A percentile compares a stretch with the other conserved stretches of the same genome.
These are phyloP conservation scores for Chaetomium globosum DNA, from an alignment of 2,329 filamentous ascomycete genomes.

Conservation along the genomic window DNA sequence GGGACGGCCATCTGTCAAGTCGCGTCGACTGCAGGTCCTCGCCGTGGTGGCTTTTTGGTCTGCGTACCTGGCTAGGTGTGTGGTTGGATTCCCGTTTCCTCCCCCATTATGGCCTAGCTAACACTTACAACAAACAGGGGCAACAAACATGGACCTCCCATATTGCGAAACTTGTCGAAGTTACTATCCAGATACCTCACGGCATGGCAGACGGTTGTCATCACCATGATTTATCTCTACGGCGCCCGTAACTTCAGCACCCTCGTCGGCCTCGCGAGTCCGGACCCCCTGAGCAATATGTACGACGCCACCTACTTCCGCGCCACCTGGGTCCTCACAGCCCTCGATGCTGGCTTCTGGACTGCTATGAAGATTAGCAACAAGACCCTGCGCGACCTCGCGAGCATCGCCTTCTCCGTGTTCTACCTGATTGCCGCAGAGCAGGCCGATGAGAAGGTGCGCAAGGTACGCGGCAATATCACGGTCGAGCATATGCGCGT, in stretches of 20 bases:
- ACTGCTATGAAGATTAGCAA: constrained; percentile 87
- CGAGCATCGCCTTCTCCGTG: constrained; percentile 78
- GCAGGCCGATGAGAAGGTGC: constrained; percentile 93
- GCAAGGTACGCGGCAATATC: constrained; percentile 81
- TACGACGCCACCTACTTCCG: constrained; percentile 92
- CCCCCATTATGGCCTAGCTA: not conserved
- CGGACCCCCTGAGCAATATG: constrained; percentile 90
- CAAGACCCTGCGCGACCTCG: constrained; percentile 79
- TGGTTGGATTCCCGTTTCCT: not conserved
- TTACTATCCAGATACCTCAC: constrained; percentile 72
- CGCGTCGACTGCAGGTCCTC: constrained; percentile 88
- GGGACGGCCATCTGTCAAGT: constrained; percentile 86
- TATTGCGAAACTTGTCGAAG: constrained; percentile 70
- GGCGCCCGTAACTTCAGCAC: constrained; percentile 91
- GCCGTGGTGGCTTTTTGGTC: constrained; percentile 92
- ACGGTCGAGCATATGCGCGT: constrained; percentile 90
- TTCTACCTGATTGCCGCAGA: constrained; percentile 95
- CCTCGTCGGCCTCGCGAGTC: constrained; percentile 84
- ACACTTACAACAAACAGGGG: constrained; percentile 58
- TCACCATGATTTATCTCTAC: constrained; percentile 90
- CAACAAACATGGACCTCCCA: constrained; percentile 83
- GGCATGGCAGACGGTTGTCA: constrained; percentile 83
- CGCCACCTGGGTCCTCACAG: constrained; percentile 95
- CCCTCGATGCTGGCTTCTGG: constrained; percentile 96
- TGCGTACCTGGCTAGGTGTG: constrained; percentile 74